Evolutionary conservation across 495 filamentous ascomycete genomes (phyloP).

Genomic region (Penicillium roqueforti): DNA sequence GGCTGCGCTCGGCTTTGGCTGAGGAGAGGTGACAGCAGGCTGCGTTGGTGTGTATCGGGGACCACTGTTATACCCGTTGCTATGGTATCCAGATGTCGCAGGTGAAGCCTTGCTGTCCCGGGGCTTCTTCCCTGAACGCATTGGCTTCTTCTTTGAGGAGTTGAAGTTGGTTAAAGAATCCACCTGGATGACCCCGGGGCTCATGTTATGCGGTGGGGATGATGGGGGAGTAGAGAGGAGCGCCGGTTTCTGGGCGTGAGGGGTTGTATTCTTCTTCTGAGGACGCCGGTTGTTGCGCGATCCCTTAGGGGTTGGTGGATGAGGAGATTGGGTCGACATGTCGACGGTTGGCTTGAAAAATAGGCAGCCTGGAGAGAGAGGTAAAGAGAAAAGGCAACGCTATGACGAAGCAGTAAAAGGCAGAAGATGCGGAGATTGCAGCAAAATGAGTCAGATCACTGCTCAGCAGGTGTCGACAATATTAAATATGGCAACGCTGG

Average conservation of each 20-base stretch:
- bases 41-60: slow-evolving; percentile 33
- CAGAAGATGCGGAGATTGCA: slow-evolving; percentile 13
- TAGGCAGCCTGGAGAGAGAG: slow-evolving; percentile 39
- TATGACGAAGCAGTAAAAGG: slow-evolving; percentile 17
- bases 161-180: slow-evolving; percentile 32
- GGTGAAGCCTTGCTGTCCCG: slow-evolving; percentile 31
- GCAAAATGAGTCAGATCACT: slow-evolving; percentile 28
- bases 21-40: slow-evolving; percentile 42
- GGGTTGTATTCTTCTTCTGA: slow-evolving; percentile 34
- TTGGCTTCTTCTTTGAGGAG: slow-evolving; percentile 36
- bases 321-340: slow-evolving; percentile 43
- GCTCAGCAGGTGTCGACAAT: slow-evolving; percentile 37
- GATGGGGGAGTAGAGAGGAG: slow-evolving; percentile 43
- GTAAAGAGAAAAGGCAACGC: slow-evolving; percentile 17
- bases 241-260: slow-evolving; percentile 27
- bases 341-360: slow-evolving; percentile 44
- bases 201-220: slow-evolving; percentile 39
- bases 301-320: slow-evolving; percentile 38
- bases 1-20: slow-evolving; percentile 47
- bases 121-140: slow-evolving; percentile 37
- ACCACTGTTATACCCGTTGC: slow-evolving; percentile 13
- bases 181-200: slow-evolving; percentile 31
- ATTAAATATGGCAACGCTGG: slow-evolving; percentile 19
- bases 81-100: slow-evolving; percentile 17
- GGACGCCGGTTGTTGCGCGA: slow-evolving; percentile 38